A percentile compares a stretch with the other conserved stretches of the same genome.
Conservation (phyloP, 129 eudicot species). For the Flaveria brownii region DNA sequence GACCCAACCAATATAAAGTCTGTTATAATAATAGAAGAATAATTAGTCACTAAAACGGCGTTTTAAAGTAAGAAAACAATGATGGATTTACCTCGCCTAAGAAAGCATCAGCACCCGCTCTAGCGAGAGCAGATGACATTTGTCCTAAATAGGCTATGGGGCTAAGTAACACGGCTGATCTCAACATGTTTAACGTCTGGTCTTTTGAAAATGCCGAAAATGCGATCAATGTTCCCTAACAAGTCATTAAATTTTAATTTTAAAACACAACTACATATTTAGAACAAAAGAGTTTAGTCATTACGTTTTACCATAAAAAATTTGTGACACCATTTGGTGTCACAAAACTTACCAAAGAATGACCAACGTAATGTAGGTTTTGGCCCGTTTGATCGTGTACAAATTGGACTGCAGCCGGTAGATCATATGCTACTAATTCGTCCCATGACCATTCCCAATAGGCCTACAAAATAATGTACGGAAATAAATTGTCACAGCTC, state of each 20-base stretch:
- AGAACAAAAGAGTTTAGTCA: not conserved
- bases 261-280: not conserved
- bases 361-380: constrained; percentile 84
- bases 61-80: not conserved
- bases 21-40: constrained; percentile 22
- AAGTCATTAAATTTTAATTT: constrained; percentile 13
- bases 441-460: constrained; percentile 99
- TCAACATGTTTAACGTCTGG: constrained; percentile 51
- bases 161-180: constrained; percentile 79
- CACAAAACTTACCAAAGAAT: constrained; percentile 63
- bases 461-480: constrained; percentile 39
- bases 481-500: not conserved
- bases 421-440: constrained; percentile 72
- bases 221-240: constrained; percentile 87
- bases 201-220: constrained; percentile 71
- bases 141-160: constrained; percentile 85
- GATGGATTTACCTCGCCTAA: constrained; percentile 58
- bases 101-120: constrained; percentile 56
- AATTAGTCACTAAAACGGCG: not conserved
- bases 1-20: constrained; percentile 72
- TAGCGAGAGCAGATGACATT: constrained; percentile 59
- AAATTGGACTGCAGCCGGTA: constrained; percentile 55
- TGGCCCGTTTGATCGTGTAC: constrained; percentile 71
- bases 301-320: not conserved
- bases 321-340: not conserved